Percentiles rank a stretch among this genome's conserved stretches.
Evolutionary conservation across 2,329 filamentous ascomycete genomes (phyloP).

Genomic region (Rhynchosporium agropyri): DNA sequence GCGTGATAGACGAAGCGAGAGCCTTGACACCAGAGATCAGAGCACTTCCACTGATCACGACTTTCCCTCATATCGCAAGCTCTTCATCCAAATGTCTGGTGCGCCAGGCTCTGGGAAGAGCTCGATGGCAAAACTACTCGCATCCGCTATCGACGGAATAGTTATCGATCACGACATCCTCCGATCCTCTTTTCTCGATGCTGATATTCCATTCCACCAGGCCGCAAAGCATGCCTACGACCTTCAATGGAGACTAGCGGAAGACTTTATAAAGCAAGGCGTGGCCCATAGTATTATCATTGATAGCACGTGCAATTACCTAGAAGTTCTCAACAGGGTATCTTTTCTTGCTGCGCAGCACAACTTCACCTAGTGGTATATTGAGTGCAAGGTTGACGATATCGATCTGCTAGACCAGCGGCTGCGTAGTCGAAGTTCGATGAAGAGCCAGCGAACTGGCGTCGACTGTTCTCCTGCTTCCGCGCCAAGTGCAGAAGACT

Average conservation of each 20-base stretch:
- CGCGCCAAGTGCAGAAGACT: too few species aligned
- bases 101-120: slow-evolving; percentile 47
- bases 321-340: slow-evolving; percentile 41
- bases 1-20: too few species aligned
- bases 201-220: slow-evolving; percentile 40
- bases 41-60: too few species aligned
- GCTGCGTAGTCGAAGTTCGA: too few species aligned
- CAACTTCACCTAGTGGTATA: slow-evolving; percentile 39
- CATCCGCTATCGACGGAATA: slow-evolving; percentile 34
- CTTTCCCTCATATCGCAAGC: background rate
- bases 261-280: slow-evolving; percentile 44
- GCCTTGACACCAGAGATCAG: too few species aligned
- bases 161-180: slow-evolving; percentile 38
- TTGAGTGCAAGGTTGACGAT: slow-evolving; percentile 38
- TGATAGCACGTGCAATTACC: slow-evolving; percentile 46
- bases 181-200: slow-evolving; percentile 42
- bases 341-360: slow-evolving; percentile 37
- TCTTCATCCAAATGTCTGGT: slow-evolving; percentile 45
- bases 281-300: slow-evolving; percentile 41
- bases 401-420: too few species aligned
- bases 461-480: too few species aligned
- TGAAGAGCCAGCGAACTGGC: too few species aligned
- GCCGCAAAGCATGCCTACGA: slow-evolving; percentile 42
- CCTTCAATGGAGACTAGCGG: slow-evolving; percentile 44
- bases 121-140: slow-evolving; percentile 42